Conservation (phyloP, 305 asterid species). For the Vinca major region DNA sequence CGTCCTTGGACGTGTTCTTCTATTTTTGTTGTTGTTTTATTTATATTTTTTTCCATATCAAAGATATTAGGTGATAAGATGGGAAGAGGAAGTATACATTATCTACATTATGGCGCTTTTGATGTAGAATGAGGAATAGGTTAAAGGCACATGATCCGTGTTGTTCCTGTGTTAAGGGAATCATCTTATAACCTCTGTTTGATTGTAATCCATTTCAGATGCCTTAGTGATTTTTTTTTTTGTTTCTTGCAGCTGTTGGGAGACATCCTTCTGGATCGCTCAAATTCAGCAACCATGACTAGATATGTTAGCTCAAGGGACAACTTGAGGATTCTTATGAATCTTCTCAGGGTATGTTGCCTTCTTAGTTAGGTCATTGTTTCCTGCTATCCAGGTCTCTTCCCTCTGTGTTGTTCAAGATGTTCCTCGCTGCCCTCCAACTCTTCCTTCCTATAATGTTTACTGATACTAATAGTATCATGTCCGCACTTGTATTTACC, state of each 20-base stretch:
- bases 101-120: not conserved
- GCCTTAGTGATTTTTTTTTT: not conserved
- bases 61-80: not conserved
- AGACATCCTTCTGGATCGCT: slow-evolving; percentile 64
- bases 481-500: not conserved
- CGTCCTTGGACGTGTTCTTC: not conserved
- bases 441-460: not conserved
- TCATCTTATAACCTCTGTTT: not conserved
- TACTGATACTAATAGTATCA: not conserved
- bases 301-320: slow-evolving; percentile 82
- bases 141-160: not conserved
- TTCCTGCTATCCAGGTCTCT: not conserved
- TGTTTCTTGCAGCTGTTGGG: slow-evolving; percentile 33
- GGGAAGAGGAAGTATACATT: not conserved
- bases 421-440: not conserved
- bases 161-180: not conserved
- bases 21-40: not conserved
- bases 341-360: slow-evolving; percentile 77
- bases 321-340: slow-evolving; percentile 94
- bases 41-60: not conserved
- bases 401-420: not conserved
- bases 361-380: slow-evolving; percentile 9
- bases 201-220: not conserved
- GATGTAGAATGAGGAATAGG: not conserved
- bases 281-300: slow-evolving; percentile 84